Conservation (phyloP, 1,139 yeast species). For the Pneumocystis sp. region DNA sequence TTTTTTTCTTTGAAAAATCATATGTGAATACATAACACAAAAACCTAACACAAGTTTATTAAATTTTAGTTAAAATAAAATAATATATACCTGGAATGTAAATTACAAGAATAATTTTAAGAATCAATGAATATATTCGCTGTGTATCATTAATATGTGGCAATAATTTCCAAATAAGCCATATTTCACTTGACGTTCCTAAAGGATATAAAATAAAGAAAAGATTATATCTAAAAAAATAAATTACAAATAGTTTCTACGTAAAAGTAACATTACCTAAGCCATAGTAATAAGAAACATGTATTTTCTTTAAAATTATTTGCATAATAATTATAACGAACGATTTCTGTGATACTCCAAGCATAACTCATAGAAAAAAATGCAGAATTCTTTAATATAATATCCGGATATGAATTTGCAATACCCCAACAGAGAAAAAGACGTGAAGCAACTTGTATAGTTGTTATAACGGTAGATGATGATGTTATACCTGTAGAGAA, state of each 20-base stretch:
- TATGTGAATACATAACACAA: conserved; percentile 69
- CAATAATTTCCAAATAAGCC: conserved; percentile 53
- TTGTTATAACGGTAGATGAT: conserved; percentile 71
- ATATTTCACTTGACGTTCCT: conserved; percentile 76
- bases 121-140: conserved; percentile 37
- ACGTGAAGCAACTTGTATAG: conserved; percentile 76
- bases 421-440: conserved; percentile 73
- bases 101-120: conserved; percentile 43
- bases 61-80: neutral
- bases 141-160: conserved; percentile 46
- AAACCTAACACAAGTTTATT: conserved; percentile 33
- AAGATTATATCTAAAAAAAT: conserved; percentile 22
- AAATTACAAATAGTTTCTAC: neutral
- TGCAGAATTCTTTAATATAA: conserved; percentile 40
- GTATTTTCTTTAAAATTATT: conserved; percentile 45
- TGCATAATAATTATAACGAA: conserved; percentile 75
- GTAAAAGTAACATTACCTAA: conserved; percentile 47
- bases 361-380: conserved; percentile 59
- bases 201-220: conserved; percentile 75
- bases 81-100: conserved; percentile 43
- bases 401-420: conserved; percentile 51
- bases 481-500: conserved; percentile 38
- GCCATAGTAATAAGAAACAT: conserved; percentile 47
- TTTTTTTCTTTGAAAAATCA: conserved; percentile 49
- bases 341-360: conserved; percentile 83